Conservation (phyloP, 2,329 filamentous ascomycete genomes). For the Bertia moriformis region DNA sequence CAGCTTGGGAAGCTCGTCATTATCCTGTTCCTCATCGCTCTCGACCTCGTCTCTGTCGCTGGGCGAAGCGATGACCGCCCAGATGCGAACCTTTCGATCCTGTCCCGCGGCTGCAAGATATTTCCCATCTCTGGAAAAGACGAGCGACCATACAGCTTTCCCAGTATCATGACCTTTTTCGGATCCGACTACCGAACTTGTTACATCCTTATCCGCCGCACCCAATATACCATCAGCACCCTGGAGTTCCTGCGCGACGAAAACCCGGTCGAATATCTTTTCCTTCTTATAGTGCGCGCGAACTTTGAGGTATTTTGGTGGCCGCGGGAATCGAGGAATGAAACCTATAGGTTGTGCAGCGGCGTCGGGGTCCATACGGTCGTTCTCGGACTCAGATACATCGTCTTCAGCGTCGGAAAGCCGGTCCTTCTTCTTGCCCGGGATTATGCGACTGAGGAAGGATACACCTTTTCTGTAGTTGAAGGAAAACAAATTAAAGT, state of each 20-base stretch:
- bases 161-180: constrained; percentile 9
- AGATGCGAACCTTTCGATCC: constrained; percentile 48
- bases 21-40: constrained; percentile 29
- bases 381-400: constrained; percentile 22
- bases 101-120: constrained; percentile 54
- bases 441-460: constrained; percentile 53
- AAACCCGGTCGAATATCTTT: constrained; percentile 46
- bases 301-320: constrained; percentile 52
- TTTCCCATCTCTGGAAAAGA: constrained; percentile 53
- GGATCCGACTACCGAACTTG: not conserved
- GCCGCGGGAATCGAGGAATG: constrained; percentile 43
- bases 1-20: constrained; percentile 28
- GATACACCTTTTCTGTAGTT: constrained; percentile 48
- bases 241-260: constrained; percentile 47
- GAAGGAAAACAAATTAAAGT: not conserved
- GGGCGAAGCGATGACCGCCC: constrained; percentile 43
- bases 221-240: constrained; percentile 11
- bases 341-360: constrained; percentile 48
- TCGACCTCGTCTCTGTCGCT: constrained; percentile 41
- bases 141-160: constrained; percentile 48
- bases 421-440: constrained; percentile 39
- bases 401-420: constrained; percentile 12
- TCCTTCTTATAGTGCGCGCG: constrained; percentile 43
- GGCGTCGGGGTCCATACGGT: constrained; percentile 46
- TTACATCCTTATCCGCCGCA: constrained; percentile 3